These are phyloP conservation scores for Blepharisma stoltei DNA, from an alignment of 73 alveolate genomes.

Conservation along the genomic window DNA sequence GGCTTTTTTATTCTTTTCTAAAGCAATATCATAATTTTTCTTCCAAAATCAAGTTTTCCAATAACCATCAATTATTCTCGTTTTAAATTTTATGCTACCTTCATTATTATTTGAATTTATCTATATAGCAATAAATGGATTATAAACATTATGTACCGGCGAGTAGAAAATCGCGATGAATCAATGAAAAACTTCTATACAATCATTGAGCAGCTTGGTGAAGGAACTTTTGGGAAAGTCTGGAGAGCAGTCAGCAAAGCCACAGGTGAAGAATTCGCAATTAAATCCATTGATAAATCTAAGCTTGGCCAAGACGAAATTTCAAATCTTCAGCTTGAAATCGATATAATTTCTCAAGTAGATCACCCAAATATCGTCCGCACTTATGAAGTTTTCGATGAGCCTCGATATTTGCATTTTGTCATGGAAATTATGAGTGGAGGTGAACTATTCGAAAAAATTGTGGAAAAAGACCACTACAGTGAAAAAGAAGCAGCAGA, in stretches of 20 bases:
- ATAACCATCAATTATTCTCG: too few species aligned
- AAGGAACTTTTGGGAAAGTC: constrained; percentile 81
- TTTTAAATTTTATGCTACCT: too few species aligned
- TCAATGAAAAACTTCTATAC: constrained; percentile 21
- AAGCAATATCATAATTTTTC: too few species aligned
- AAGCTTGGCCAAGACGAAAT: constrained; percentile 63
- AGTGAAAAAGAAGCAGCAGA: constrained; percentile 96
- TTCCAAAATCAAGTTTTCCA: too few species aligned
- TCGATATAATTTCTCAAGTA: constrained; percentile 69
- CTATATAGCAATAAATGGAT: not conserved
- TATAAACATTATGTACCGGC: not conserved
- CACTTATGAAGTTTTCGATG: constrained; percentile 70
- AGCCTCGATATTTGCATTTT: constrained; percentile 54
- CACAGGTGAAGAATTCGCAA: constrained; percentile 74
- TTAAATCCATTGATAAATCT: constrained; percentile 77
- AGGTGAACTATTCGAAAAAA: constrained; percentile 88
- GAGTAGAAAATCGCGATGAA: constrained; percentile 13
- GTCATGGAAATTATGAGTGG: constrained; percentile 86
- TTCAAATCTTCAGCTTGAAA: constrained; percentile 64
- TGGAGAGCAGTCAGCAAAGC: constrained; percentile 60
- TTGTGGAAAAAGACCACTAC: constrained; percentile 95
- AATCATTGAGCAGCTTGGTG: constrained; percentile 30
- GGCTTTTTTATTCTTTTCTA: too few species aligned
- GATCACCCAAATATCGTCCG: constrained; percentile 89
- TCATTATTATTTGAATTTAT: too few species aligned